Percentiles rank a stretch among this genome's conserved stretches.
phyloP scores from a whole-genome alignment of 2,329 filamentous ascomycete species.

The Epichloe gansuensis region DNA sequence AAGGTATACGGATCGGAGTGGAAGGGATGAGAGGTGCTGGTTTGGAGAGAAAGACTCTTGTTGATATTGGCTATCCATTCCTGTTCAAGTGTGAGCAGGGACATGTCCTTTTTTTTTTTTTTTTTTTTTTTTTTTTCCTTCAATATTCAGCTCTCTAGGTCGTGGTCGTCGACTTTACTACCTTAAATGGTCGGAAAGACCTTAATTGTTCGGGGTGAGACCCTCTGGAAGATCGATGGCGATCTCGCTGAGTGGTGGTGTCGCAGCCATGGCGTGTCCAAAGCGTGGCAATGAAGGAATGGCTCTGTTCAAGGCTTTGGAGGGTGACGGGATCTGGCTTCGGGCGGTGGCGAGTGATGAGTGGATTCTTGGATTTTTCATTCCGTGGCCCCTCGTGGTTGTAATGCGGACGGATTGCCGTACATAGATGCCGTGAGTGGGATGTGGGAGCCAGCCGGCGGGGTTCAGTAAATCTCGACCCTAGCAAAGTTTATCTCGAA shows the following conservation, averaged over 20 bases:
- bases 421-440: no score
- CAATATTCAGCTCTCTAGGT: background rate
- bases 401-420: no score
- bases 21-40: constrained; percentile 35
- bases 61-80: constrained; percentile 37
- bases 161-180: constrained; percentile 10
- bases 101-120: background rate
- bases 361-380: no score
- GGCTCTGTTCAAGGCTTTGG: background rate
- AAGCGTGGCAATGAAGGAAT: background rate
- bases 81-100: constrained; percentile 15
- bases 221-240: constrained; percentile 28
- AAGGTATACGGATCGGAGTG: constrained; percentile 40
- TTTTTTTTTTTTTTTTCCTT: background rate
- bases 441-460: no score
- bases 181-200: constrained; percentile 35
- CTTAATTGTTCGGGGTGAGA: constrained; percentile 30
- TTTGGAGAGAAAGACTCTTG: constrained; percentile 34
- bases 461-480: no score
- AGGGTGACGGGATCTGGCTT: background rate
- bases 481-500: no score
- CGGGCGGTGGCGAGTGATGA: no score
- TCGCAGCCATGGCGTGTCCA: constrained; percentile 1
- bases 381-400: no score
- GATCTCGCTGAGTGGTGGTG: constrained; percentile 14